Evolutionary conservation across 257 asterid species (phyloP).

Genomic region (Nicotiana paniculata): DNA sequence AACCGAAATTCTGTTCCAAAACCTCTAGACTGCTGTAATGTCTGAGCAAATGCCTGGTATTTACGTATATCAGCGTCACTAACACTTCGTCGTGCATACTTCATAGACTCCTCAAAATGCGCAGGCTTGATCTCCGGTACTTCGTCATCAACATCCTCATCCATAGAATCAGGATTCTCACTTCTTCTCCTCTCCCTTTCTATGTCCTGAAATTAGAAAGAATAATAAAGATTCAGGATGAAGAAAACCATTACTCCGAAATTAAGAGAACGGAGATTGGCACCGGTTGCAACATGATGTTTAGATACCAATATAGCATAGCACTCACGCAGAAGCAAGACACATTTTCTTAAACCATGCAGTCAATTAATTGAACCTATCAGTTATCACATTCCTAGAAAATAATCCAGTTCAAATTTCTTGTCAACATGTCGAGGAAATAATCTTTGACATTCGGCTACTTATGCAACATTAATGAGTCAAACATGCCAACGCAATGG

Average conservation of each 20-base stretch:
- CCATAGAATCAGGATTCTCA: constrained; percentile 44
- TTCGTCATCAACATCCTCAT: constrained; percentile 49
- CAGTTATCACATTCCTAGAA: background rate
- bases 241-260: background rate
- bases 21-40: constrained; percentile 61
- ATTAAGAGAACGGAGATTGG: background rate
- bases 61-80: constrained; percentile 68
- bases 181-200: constrained; percentile 43
- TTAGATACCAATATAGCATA: background rate
- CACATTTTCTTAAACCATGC: background rate
- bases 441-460: background rate
- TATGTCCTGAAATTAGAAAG: constrained; percentile 33
- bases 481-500: background rate
- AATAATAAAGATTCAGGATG: background rate
- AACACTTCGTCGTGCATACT: constrained; percentile 58
- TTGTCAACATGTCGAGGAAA: background rate
- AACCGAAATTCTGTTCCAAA: constrained; percentile 62
- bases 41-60: constrained; percentile 65
- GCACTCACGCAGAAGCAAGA: background rate
- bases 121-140: constrained; percentile 50
- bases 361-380: background rate
- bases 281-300: background rate
- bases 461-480: background rate
- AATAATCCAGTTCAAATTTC: background rate
- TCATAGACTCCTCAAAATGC: constrained; percentile 69